Evolutionary conservation across 2,329 filamentous ascomycete genomes (phyloP).

Genomic region (Boeremia exigua): DNA sequence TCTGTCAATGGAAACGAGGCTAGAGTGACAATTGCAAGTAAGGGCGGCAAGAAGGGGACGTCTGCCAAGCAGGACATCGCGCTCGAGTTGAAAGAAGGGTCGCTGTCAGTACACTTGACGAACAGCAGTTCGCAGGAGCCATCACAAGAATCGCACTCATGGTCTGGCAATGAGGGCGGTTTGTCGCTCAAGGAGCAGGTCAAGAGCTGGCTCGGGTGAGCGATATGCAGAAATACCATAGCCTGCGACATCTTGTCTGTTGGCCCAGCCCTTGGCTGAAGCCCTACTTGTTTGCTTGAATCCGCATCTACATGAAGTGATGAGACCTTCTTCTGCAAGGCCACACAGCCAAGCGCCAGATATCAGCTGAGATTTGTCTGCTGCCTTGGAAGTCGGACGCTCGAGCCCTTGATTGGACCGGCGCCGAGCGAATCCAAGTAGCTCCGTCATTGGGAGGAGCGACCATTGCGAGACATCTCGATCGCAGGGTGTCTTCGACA

Average conservation of each 20-base stretch:
- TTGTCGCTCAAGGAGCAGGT: slow-evolving; percentile 31
- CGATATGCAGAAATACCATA: neutral
- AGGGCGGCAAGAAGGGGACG: slow-evolving; percentile 27
- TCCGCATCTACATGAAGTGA: neutral
- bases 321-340: neutral
- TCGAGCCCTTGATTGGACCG: neutral
- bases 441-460: neutral
- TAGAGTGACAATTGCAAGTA: slow-evolving; percentile 30
- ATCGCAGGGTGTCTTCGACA: neutral
- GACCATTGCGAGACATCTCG: neutral
- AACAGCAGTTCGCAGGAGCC: slow-evolving; percentile 16
- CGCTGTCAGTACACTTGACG: slow-evolving; percentile 22
- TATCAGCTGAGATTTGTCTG: slow-evolving; percentile 10
- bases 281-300: neutral
- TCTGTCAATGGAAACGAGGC: slow-evolving; percentile 29
- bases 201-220: slow-evolving; percentile 32
- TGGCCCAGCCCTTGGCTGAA: neutral
- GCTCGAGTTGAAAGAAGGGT: slow-evolving; percentile 27
- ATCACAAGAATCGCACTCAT: slow-evolving; percentile 27
- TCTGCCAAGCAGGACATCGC: slow-evolving; percentile 28
- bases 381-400: neutral
- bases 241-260: neutral
- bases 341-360: slow-evolving; percentile 2
- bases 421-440: neutral
- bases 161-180: slow-evolving; percentile 27